Percentiles rank a stretch among this genome's conserved stretches.
Evolutionary conservation across 139 green algal genomes (phyloP).

Genomic region (Chlorella sorokiniana): DNA sequence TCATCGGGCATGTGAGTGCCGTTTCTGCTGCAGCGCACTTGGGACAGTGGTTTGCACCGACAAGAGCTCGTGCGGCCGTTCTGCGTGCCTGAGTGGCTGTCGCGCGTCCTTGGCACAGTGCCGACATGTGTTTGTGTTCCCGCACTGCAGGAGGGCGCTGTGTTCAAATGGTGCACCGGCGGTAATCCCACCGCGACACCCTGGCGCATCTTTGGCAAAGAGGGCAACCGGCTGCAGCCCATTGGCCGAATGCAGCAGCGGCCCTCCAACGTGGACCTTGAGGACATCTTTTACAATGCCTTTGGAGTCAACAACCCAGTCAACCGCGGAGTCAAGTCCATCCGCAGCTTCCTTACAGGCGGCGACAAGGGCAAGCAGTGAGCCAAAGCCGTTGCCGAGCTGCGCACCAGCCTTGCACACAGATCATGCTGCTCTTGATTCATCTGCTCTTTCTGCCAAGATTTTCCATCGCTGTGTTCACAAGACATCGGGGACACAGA

Average conservation of each 20-base stretch:
- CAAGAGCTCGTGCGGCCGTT: no score
- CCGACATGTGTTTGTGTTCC: background rate
- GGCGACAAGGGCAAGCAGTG: background rate
- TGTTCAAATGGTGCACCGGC: constrained; percentile 30
- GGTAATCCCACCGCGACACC: constrained; percentile 2
- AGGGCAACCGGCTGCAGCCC: background rate
- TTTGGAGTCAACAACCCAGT: constrained; percentile 23
- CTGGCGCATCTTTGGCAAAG: constrained; percentile 37
- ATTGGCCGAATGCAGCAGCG: constrained; percentile 41
- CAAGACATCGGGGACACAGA: no score
- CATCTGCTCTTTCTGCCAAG: background rate
- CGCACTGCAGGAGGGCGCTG: constrained; percentile 30
- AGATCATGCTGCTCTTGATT: background rate
- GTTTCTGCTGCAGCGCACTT: background rate
- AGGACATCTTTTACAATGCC: constrained; percentile 20
- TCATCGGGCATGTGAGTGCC: constrained; percentile 7
- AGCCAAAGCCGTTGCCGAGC: no score
- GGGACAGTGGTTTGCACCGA: no score
- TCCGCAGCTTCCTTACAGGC: background rate
- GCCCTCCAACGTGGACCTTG: constrained; percentile 16
- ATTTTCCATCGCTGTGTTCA: background rate
- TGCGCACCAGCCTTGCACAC: no score
- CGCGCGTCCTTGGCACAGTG: background rate
- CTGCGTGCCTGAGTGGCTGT: background rate
- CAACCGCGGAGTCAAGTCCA: background rate